Evolutionary conservation across 2,329 filamentous ascomycete species (phyloP).

Genomic region (Ilyonectria sp.): DNA sequence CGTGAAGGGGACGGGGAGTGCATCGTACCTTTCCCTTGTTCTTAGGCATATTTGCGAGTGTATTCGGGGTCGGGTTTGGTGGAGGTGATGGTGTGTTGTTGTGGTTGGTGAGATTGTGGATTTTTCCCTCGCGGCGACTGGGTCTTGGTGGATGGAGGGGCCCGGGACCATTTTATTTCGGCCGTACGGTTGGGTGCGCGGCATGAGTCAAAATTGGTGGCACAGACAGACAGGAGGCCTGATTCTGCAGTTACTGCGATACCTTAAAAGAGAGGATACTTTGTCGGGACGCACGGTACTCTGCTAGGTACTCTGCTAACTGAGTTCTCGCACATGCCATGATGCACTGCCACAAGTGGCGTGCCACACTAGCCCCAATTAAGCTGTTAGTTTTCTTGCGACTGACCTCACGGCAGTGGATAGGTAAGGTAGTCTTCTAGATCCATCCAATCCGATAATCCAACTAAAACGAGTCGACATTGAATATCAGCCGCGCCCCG

Average conservation of each 20-base stretch:
- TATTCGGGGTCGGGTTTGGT: conserved; percentile 28
- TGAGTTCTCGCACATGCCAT: conserved; percentile 6
- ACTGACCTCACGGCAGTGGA: conserved; percentile 12
- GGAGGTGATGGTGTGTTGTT: conserved; percentile 46
- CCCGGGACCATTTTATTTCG: conserved; percentile 25
- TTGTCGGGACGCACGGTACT: conserved; percentile 23
- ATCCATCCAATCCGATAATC: conserved; percentile 3
- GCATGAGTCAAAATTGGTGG: conserved; percentile 23
- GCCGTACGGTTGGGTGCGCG: conserved; percentile 32
- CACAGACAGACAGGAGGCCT: conserved; percentile 12
- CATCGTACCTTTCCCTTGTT: conserved; percentile 96
- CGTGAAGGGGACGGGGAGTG: conserved; percentile 21
- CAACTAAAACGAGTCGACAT: conserved; percentile 8
- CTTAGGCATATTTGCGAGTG: conserved; percentile 84
- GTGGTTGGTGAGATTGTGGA: conserved; percentile 46
- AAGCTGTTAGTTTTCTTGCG: conserved; percentile 3
- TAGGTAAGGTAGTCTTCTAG: neutral
- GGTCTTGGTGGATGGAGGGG: conserved; percentile 19
- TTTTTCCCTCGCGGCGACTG: conserved; percentile 41
- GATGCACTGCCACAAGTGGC: conserved; percentile 29
- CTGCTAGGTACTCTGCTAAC: conserved; percentile 36
- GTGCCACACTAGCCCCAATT: neutral
- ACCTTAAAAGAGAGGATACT: neutral
- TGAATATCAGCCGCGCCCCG: conserved; percentile 2
- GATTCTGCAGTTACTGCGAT: conserved; percentile 3